Conservation (phyloP, 768 basidiomycete genomes). For the Tulasnella sp. region DNA sequence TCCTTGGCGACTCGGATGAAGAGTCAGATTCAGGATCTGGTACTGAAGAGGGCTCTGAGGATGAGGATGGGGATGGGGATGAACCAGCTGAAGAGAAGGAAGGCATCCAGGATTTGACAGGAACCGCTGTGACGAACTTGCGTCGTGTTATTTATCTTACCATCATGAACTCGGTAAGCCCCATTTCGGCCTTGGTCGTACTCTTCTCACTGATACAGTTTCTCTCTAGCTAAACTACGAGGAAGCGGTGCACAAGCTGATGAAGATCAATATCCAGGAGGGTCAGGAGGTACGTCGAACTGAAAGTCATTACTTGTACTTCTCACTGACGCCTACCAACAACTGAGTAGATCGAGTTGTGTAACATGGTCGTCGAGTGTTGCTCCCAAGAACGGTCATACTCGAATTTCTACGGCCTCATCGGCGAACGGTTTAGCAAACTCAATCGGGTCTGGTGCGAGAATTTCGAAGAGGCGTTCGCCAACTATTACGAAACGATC, state of each 20-base stretch:
- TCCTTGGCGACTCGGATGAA: constrained; percentile 80
- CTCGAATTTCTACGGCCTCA: constrained; percentile 92
- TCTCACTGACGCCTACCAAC: constrained; percentile 2
- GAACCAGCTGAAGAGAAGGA: constrained; percentile 70
- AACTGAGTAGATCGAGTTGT: constrained; percentile 72
- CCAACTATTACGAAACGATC: constrained; percentile 88
- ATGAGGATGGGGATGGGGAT: constrained; percentile 54
- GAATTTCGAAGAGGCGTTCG: constrained; percentile 80
- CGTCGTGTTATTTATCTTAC: constrained; percentile 93
- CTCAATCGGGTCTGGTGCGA: constrained; percentile 94
- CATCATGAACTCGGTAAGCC: constrained; percentile 84
- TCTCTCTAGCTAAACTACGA: constrained; percentile 70
- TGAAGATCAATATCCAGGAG: constrained; percentile 86
- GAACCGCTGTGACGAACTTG: constrained; percentile 92
- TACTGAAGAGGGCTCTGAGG: constrained; percentile 55
- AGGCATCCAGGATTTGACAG: constrained; percentile 91
- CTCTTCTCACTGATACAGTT: constrained; percentile 13
- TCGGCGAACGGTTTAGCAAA: constrained; percentile 95
- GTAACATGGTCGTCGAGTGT: constrained; percentile 99
- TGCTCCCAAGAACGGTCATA: constrained; percentile 99
- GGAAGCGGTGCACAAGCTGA: constrained; percentile 96
- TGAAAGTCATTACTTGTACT: neutral
- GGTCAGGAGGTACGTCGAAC: constrained; percentile 77
- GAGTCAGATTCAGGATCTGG: constrained; percentile 50
- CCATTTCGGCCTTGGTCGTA: neutral